Evolutionary conservation across 179 eudicot species (phyloP), one percentile per base, ranked within the genome.

Genomic region (Monotropa hypopitys): DNA sequence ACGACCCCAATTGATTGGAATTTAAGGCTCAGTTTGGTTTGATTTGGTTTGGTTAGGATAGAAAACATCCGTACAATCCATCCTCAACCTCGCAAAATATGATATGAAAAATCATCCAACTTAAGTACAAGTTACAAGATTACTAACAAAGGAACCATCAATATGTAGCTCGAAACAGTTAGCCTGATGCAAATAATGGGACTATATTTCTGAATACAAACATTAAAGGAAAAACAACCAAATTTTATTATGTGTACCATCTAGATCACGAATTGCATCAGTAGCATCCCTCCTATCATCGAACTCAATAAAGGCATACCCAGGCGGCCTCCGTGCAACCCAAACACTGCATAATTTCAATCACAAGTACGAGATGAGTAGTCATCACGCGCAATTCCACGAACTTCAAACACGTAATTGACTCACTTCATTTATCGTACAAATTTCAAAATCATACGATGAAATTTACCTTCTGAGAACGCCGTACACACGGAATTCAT

Each of bases 321-420:
- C 97, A 21, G 97, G 97, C 10, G 96, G 97, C 83, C 96, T 88
- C 80, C 97, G 84, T 82, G 97, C 97, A 79, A 92, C 97, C 97
- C 96, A 92, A 3, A 92, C 97, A 84, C 97, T 92, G 92, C 86
- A 84, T 12, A 53, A 68, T 54, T 75, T 35, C 54, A 26, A 6
- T 54, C 1, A 43, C 40, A 57, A 15, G 56, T 42, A 43, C 11
- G 26, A 62, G 28, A 12, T 20, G 26, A 57, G 43, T 8, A 50
- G 43, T 35, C 26, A 38, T 13, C 16, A 70, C 16, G 61, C n/a
- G n/a, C n/a, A n/a, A n/a, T n/a, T n/a, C n/a, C 16, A 59, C 15
- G 26, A 59, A 1, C 3, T 59, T 15, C 4, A 26, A 57, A 10
- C 66, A 59, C 18, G 18, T 56, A 38, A 82, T 63, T 16, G 50